These are phyloP conservation scores for Abelmoschus esculentus DNA, from an alignment of 345 rosid genomes.

Conservation along the genomic window DNA sequence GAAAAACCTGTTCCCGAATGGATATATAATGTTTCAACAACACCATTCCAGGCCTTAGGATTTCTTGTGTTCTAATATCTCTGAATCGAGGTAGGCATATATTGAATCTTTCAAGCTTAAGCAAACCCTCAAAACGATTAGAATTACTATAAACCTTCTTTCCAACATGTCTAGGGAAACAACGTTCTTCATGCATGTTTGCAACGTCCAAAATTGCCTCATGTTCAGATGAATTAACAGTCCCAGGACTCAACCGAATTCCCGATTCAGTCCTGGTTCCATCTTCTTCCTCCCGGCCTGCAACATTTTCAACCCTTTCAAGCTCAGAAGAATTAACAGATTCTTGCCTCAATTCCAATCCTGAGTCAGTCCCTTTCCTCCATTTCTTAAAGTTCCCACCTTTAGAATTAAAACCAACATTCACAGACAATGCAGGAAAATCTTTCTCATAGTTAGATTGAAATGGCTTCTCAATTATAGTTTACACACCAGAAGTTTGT, in stretches of 20 bases:
- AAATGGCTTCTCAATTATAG: background rate
- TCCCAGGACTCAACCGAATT: background rate
- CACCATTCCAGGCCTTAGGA: slow-evolving; percentile 56
- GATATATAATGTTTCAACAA: slow-evolving; percentile 34
- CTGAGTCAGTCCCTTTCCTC: slow-evolving; percentile 16
- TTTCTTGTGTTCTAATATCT: background rate
- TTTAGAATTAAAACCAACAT: background rate
- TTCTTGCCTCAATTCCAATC: background rate
- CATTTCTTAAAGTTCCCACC: background rate
- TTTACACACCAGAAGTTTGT: background rate
- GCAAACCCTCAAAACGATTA: background rate
- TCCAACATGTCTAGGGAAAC: slow-evolving; percentile 6
- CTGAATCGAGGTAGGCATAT: slow-evolving; percentile 18
- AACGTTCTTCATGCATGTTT: background rate
- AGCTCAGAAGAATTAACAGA: background rate
- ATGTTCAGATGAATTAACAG: background rate
- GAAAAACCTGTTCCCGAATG: slow-evolving; percentile 28
- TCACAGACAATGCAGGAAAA: background rate
- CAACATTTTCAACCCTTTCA: background rate
- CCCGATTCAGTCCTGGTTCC: background rate
- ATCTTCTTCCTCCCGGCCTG: background rate
- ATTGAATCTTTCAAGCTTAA: slow-evolving; percentile 20
- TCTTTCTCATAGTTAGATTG: background rate
- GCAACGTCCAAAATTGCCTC: background rate
- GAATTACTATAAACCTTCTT: background rate